Evolutionary conservation across 1,284 basidiomycete genomes (phyloP).

Genomic region (Entoloma clypeatum): DNA sequence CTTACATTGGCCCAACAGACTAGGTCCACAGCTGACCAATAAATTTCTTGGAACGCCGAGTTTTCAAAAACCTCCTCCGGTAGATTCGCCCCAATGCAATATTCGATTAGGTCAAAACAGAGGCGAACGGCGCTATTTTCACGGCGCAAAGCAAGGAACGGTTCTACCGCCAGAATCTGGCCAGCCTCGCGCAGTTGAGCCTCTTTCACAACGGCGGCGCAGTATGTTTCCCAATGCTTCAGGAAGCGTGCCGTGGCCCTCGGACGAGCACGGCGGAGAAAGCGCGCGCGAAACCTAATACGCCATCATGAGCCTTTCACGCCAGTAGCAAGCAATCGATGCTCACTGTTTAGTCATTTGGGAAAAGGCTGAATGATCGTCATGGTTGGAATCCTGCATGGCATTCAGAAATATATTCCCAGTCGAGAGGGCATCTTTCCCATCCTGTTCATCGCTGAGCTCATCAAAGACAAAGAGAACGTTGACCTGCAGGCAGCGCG

Average conservation of each 20-base stretch:
- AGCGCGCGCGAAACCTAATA: constrained; percentile 49
- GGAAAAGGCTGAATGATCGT: constrained; percentile 50
- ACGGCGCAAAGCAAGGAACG: constrained; percentile 54
- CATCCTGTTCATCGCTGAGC: constrained; percentile 63
- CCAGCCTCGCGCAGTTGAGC: constrained; percentile 57
- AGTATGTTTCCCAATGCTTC: constrained; percentile 52
- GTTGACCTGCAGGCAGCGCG: constrained; percentile 41
- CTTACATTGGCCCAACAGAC: constrained; percentile 68
- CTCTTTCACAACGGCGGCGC: constrained; percentile 53
- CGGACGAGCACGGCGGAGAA: constrained; percentile 41
- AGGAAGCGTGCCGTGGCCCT: constrained; percentile 48
- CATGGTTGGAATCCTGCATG: constrained; percentile 49
- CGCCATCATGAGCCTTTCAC: constrained; percentile 7
- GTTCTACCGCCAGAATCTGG: constrained; percentile 47
- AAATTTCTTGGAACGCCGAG: constrained; percentile 48
- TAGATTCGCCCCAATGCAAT: constrained; percentile 56
- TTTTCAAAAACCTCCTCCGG: constrained; percentile 59
- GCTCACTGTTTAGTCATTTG: constrained; percentile 61
- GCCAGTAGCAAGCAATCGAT: constrained; percentile 3
- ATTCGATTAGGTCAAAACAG: constrained; percentile 63
- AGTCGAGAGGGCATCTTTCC: constrained; percentile 49
- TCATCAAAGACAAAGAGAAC: constrained; percentile 68
- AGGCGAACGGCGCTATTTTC: constrained; percentile 64
- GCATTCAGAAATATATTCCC: constrained; percentile 51
- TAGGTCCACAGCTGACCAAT: constrained; percentile 60